Conservation (phyloP, 176 grass and related monocot species). For the Miscanthus lutarioriparius region DNA sequence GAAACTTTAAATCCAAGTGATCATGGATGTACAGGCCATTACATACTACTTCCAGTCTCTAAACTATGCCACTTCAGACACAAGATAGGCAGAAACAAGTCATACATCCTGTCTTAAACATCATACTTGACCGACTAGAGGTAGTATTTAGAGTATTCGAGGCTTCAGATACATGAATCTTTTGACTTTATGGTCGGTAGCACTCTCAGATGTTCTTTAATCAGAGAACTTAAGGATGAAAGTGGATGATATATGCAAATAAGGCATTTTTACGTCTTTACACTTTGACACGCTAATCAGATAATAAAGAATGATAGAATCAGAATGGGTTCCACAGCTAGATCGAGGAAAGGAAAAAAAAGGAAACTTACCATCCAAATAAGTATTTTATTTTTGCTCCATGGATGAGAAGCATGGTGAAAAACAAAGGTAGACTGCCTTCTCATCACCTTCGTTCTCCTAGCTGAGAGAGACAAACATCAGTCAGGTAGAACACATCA, state of each 20-base stretch:
- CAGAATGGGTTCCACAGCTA: not conserved
- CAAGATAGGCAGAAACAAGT: not conserved
- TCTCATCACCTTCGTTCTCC: slow-evolving; percentile 74
- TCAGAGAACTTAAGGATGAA: not conserved
- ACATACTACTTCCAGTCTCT: not conserved
- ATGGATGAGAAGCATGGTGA: slow-evolving; percentile 87
- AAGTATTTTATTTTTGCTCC: slow-evolving; percentile 94
- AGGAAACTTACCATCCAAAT: slow-evolving; percentile 84
- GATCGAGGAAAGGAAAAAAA: not conserved
- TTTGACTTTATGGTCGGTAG: not conserved
- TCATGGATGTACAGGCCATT: not conserved
- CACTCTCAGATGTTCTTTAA: not conserved
- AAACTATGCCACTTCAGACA: not conserved
- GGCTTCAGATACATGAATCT: not conserved
- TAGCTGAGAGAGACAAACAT: slow-evolving; percentile 49
- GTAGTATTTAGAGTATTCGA: not conserved
- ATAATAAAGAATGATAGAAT: slow-evolving; percentile 8
- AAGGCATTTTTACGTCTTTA: not conserved
- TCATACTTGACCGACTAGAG: not conserved
- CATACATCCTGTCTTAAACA: not conserved
- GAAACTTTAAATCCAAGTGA: not conserved
- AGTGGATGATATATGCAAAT: not conserved
- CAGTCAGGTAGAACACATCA: not conserved
- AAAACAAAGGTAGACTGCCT: slow-evolving; percentile 97
- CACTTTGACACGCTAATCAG: not conserved